These are phyloP conservation scores for Backusella tarrabulga DNA, from an alignment of 192 early-diverging fungal genomes.

Conservation along the genomic window DNA sequence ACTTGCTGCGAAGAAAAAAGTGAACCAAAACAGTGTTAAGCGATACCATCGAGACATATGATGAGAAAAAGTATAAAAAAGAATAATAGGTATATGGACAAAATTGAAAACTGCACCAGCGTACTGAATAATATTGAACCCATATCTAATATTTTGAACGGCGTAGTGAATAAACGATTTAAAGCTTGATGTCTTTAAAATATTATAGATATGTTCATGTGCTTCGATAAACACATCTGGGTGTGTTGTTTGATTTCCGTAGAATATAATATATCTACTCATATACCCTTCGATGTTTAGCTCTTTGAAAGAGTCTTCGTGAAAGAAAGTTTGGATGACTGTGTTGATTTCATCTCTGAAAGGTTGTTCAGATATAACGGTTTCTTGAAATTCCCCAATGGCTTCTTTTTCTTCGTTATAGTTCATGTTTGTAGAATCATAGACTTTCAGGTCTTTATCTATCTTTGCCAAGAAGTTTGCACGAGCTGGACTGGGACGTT, in stretches of 20 bases:
- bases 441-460: conserved; percentile 3
- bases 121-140: conserved; percentile 23
- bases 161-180: conserved; percentile 25
- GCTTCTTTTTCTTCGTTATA: not conserved
- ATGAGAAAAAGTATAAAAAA: conserved; percentile 10
- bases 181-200: conserved; percentile 16
- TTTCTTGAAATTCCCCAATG: conserved; percentile 3
- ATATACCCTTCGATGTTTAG: conserved; percentile 14
- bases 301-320: conserved; percentile 23
- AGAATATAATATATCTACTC: conserved; percentile 11
- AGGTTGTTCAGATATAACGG: conserved; percentile 11
- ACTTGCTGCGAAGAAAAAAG: conserved; percentile 12
- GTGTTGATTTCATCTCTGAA: conserved; percentile 26
- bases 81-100: conserved; percentile 14
- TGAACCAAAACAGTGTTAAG: conserved; percentile 11
- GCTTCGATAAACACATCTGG: conserved; percentile 17
- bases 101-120: conserved; percentile 10
- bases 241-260: conserved; percentile 16
- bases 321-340: conserved; percentile 29
- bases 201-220: conserved; percentile 12
- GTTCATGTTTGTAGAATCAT: not conserved
- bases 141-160: conserved; percentile 25
- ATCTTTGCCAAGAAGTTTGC: not conserved
- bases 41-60: conserved; percentile 20
- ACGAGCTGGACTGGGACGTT: conserved; percentile 1